These are phyloP conservation scores for Austroboletus eburneus DNA, from an alignment of 768 basidiomycete species.

Conservation along the genomic window DNA sequence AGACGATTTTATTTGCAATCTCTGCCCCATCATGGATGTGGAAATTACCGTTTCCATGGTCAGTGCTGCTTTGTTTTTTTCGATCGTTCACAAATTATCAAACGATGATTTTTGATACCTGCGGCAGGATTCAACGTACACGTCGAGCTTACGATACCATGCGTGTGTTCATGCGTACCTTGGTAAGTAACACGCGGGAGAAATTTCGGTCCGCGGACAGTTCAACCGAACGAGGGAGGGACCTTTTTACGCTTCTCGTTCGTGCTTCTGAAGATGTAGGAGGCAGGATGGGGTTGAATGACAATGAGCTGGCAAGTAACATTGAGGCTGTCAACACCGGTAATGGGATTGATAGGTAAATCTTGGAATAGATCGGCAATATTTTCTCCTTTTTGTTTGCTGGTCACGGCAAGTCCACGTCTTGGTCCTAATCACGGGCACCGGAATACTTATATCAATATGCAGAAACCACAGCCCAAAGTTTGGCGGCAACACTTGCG, in stretches of 20 bases:
- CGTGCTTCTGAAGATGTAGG: conserved; percentile 19
- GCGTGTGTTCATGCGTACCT: conserved; percentile 17
- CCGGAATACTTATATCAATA: neutral
- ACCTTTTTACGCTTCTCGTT: conserved; percentile 20
- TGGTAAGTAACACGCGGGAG: conserved; percentile 9
- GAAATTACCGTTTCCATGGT: conserved; percentile 21
- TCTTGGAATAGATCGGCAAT: conserved; percentile 46
- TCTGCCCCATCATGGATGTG: conserved; percentile 19
- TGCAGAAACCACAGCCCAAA: conserved; percentile 33
- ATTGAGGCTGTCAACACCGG: neutral
- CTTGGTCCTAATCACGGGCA: neutral
- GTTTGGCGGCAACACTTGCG: conserved; percentile 31
- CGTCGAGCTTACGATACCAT: conserved; percentile 21
- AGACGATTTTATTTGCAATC: conserved; percentile 13
- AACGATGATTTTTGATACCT: neutral
- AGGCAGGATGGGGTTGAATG: conserved; percentile 9
- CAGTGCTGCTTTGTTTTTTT: neutral
- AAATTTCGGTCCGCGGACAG: conserved; percentile 7
- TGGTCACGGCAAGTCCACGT: conserved; percentile 44
- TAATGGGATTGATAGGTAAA: neutral
- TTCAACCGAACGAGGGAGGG: conserved; percentile 7
- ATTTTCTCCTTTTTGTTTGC: conserved; percentile 51
- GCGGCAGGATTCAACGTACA: conserved; percentile 16
- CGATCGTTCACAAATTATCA: no score
- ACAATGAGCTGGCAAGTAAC: conserved; percentile 18